Evolutionary conservation across 371 early-diverging fungal genomes (phyloP).

Genomic region (Rhizopus delemar): DNA sequence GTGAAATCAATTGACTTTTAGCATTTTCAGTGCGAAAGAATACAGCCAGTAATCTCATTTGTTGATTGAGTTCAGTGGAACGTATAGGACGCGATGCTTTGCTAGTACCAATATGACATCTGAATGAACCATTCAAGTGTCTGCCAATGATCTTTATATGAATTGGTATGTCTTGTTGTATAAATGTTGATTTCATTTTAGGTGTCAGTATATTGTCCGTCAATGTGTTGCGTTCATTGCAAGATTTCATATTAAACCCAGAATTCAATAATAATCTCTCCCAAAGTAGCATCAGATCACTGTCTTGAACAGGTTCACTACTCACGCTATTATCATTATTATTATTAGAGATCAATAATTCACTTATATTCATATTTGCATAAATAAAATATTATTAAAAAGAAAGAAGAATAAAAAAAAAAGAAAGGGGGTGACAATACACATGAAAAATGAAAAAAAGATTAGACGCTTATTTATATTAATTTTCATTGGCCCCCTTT

Average conservation of each 20-base stretch:
- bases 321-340: not conserved
- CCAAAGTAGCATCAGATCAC: constrained; percentile 29
- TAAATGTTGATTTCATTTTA: not conserved
- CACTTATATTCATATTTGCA: constrained; percentile 19
- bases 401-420: constrained; percentile 1
- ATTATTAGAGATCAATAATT: constrained; percentile 8
- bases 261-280: constrained; percentile 23
- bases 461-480: not conserved
- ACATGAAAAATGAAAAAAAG: not conserved
- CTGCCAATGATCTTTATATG: constrained; percentile 49
- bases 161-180: constrained; percentile 30
- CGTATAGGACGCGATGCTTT: constrained; percentile 46
- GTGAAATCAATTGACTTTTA: constrained; percentile 35
- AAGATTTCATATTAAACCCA: constrained; percentile 24
- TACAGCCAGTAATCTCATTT: constrained; percentile 46
- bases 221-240: constrained; percentile 29
- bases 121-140: constrained; percentile 46
- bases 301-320: constrained; percentile 15
- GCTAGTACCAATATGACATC: constrained; percentile 50
- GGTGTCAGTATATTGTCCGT: constrained; percentile 35
- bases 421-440: not conserved
- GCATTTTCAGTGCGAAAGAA: constrained; percentile 44
- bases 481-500: not conserved
- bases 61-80: constrained; percentile 36
- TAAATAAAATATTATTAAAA: not conserved